phyloP scores from a whole-genome alignment of 23 red algal species.

The Gracilaria vermiculophylla region DNA sequence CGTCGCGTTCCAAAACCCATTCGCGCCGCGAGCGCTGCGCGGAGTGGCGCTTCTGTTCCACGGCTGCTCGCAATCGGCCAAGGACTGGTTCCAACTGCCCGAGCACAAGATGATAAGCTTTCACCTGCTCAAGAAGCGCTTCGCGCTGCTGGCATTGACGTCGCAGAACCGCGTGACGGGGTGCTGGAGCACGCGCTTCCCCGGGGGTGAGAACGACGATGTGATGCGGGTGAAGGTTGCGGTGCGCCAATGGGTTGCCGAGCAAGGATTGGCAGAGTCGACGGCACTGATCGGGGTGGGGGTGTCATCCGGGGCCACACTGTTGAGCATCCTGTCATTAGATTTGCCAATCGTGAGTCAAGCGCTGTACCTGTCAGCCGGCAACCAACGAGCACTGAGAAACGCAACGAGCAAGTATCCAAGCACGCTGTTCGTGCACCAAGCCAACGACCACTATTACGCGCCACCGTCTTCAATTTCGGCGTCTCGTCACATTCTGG shows the following conservation, averaged over 20 bases:
- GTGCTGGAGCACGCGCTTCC: slow-evolving; percentile 67
- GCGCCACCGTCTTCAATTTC: slow-evolving; percentile 32
- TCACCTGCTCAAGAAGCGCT: slow-evolving; percentile 9
- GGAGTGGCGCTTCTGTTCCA: slow-evolving; percentile 55
- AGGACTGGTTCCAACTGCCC: slow-evolving; percentile 62
- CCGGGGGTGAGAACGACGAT: slow-evolving; percentile 42
- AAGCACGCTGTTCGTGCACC: slow-evolving; percentile 62
- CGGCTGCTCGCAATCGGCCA: slow-evolving; percentile 45
- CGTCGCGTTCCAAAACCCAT: slow-evolving; percentile 42
- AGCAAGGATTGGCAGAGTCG: neutral
- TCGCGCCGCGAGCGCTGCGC: neutral
- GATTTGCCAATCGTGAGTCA: slow-evolving; percentile 11
- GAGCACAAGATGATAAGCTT: slow-evolving; percentile 37
- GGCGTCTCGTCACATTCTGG: slow-evolving; percentile 16
- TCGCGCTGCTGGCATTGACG: slow-evolving; percentile 54
- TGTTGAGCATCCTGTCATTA: slow-evolving; percentile 28
- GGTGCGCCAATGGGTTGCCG: slow-evolving; percentile 13
- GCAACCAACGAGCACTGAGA: slow-evolving; percentile 46
- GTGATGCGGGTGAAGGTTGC: slow-evolving; percentile 30
- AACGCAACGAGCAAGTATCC: slow-evolving; percentile 48
- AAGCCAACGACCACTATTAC: slow-evolving; percentile 30
- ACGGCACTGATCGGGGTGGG: slow-evolving; percentile 40
- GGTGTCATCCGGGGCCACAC: slow-evolving; percentile 59
- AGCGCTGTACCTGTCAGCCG: slow-evolving; percentile 58
- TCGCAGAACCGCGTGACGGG: slow-evolving; percentile 44